Conservation (phyloP, 2,329 filamentous ascomycete species). For the Coniella vitis region DNA sequence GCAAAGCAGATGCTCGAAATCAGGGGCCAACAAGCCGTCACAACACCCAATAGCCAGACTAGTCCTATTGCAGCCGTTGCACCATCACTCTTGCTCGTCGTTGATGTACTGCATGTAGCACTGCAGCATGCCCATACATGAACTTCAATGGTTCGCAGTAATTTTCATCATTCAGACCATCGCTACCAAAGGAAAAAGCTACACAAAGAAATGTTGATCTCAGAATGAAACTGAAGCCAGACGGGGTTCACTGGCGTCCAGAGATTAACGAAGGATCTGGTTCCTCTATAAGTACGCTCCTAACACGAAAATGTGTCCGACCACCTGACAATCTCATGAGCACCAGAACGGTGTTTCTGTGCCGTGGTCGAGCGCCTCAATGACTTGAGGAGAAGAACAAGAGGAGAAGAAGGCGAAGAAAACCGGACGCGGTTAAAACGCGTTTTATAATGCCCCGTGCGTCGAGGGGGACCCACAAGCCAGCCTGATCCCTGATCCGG, state of each 20-base stretch:
- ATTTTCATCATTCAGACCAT: neutral
- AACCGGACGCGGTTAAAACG: neutral
- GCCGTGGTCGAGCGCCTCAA: constrained; percentile 36
- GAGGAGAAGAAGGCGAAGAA: constrained; percentile 11
- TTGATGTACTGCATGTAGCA: too few species aligned
- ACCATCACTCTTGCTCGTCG: too few species aligned
- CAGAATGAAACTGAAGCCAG: constrained; percentile 51
- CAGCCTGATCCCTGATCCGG: constrained; percentile 18
- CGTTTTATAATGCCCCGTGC: constrained; percentile 5
- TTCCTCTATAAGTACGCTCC: constrained; percentile 37
- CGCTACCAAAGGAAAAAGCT: neutral
- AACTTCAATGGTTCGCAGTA: neutral
- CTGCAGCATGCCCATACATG: too few species aligned
- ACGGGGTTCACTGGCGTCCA: constrained; percentile 40
- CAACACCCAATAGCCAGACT: too few species aligned
- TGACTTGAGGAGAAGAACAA: constrained; percentile 40
- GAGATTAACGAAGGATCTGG: constrained; percentile 53
- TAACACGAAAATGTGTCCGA: constrained; percentile 23
- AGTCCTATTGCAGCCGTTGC: too few species aligned
- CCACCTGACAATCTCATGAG: constrained; percentile 25
- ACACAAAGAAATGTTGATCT: constrained; percentile 43
- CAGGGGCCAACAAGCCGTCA: too few species aligned
- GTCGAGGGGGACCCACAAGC: neutral
- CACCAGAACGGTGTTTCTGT: constrained; percentile 18
- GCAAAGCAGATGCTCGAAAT: too few species aligned